These are phyloP conservation scores for Pseudonitzschia delicatissima DNA, from an alignment of 108 stramenopile genomes.

Conservation along the genomic window DNA sequence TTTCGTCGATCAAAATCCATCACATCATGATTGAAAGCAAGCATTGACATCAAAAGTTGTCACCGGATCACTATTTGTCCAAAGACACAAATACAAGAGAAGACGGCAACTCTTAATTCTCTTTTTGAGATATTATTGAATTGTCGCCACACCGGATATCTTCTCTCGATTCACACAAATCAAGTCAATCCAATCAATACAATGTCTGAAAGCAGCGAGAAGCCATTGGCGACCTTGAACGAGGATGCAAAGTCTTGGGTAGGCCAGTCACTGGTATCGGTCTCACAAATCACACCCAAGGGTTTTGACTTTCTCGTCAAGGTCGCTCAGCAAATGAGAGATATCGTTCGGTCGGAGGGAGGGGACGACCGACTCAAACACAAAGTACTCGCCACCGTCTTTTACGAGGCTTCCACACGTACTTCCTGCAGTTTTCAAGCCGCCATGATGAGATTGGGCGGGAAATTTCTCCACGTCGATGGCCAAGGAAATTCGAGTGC, in stretches of 20 bases:
- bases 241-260: conserved; percentile 50
- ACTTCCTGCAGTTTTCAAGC: conserved; percentile 95
- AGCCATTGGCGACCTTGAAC: conserved; percentile 35
- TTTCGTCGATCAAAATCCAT: too few relatives aligned
- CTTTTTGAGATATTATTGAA: too few relatives aligned
- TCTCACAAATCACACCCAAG: conserved; percentile 57
- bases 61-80: too few relatives aligned
- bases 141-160: too few relatives aligned
- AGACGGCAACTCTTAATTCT: too few relatives aligned
- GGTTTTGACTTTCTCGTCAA: conserved; percentile 48
- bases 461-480: conserved; percentile 79
- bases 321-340: conserved; percentile 48
- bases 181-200: neutral
- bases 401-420: conserved; percentile 96
- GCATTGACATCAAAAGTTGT: too few relatives aligned
- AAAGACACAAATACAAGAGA: too few relatives aligned
- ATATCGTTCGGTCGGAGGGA: conserved; percentile 44
- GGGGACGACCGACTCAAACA: conserved; percentile 39
- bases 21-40: too few relatives aligned
- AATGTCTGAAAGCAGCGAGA: neutral
- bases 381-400: conserved; percentile 26
- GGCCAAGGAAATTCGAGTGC: conserved; percentile 70
- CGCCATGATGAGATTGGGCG: conserved; percentile 93
- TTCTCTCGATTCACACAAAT: too few relatives aligned
- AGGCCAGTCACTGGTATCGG: conserved; percentile 46